Evolutionary conservation across 2,329 filamentous ascomycete genomes (phyloP).

Genomic region (Pyricularia sp.): DNA sequence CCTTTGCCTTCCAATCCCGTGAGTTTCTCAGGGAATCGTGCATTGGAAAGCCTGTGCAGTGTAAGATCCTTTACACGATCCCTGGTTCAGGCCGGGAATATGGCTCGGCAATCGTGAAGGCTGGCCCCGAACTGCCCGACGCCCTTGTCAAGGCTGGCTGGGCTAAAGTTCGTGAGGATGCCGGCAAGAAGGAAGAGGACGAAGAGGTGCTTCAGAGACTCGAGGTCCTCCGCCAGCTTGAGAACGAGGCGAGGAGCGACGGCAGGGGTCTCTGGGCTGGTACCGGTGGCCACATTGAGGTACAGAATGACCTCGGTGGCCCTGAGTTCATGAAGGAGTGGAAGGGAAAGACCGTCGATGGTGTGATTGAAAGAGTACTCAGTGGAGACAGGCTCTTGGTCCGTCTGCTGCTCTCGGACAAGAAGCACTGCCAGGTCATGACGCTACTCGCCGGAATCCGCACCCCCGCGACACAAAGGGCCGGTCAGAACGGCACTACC

Average conservation of each 20-base stretch:
- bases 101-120: constrained; percentile 62
- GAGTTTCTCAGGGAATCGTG: constrained; percentile 77
- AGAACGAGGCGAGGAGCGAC: constrained; percentile 65
- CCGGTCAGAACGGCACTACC: constrained; percentile 63
- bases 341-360: constrained; percentile 76
- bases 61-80: constrained; percentile 75
- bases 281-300: constrained; percentile 54
- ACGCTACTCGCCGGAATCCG: constrained; percentile 81
- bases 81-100: constrained; percentile 81
- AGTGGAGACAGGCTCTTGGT: constrained; percentile 83
- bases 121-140: constrained; percentile 68
- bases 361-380: constrained; percentile 80
- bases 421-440: constrained; percentile 80
- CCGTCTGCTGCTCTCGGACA: constrained; percentile 65
- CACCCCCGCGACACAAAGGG: constrained; percentile 77
- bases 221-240: constrained; percentile 63
- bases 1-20: constrained; percentile 85
- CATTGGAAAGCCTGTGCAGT: constrained; percentile 79
- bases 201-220: constrained; percentile 60
- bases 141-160: constrained; percentile 77
- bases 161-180: constrained; percentile 88
- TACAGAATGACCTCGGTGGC: constrained; percentile 68
- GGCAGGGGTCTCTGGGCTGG: constrained; percentile 71
- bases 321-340: constrained; percentile 68
- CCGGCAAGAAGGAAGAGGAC: constrained; percentile 78